These are phyloP conservation scores for Monosporascus sp. DNA, from an alignment of 2,329 filamentous ascomycete species.

Conservation along the genomic window DNA sequence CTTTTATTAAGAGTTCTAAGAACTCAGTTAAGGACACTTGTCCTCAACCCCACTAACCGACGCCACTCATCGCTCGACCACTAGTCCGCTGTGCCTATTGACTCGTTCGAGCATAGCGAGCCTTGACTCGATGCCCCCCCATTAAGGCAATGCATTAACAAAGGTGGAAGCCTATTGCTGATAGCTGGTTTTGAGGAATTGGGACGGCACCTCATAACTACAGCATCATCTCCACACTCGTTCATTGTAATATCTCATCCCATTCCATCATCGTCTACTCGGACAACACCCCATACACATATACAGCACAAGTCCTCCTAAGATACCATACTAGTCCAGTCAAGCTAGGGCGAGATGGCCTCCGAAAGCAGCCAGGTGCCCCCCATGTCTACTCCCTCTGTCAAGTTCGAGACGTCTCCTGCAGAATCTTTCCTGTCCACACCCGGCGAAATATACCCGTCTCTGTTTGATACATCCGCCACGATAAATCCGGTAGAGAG, in stretches of 20 bases:
- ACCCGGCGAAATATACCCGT: conserved; percentile 43
- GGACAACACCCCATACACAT: neutral
- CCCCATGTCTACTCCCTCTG: conserved; percentile 32
- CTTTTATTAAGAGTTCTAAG: neutral
- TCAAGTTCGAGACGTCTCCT: conserved; percentile 51
- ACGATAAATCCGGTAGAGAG: conserved; percentile 41
- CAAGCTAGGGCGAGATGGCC: conserved; percentile 30
- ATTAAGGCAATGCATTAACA: conserved; percentile 16
- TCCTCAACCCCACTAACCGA: conserved; percentile 8
- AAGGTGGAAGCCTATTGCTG: conserved; percentile 15
- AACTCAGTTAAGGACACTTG: conserved; percentile 12
- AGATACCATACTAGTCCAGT: conserved; percentile 3
- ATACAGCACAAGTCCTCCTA: conserved; percentile 12
- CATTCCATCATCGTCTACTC: conserved; percentile 7
- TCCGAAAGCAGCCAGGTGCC: conserved; percentile 28
- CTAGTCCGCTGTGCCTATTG: neutral
- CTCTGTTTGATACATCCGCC: conserved; percentile 39
- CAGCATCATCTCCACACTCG: conserved; percentile 6
- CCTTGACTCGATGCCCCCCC: conserved; percentile 15
- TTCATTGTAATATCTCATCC: conserved; percentile 3
- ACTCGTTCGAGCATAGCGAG: conserved; percentile 2
- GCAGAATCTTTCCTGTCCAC: conserved; percentile 50
- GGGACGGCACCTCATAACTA: conserved; percentile 32
- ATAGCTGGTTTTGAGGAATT: conserved; percentile 33
- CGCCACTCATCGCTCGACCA: neutral